Evolutionary conservation across 1,284 basidiomycete species (phyloP).

Genomic region (Apiotrichum gracile): DNA sequence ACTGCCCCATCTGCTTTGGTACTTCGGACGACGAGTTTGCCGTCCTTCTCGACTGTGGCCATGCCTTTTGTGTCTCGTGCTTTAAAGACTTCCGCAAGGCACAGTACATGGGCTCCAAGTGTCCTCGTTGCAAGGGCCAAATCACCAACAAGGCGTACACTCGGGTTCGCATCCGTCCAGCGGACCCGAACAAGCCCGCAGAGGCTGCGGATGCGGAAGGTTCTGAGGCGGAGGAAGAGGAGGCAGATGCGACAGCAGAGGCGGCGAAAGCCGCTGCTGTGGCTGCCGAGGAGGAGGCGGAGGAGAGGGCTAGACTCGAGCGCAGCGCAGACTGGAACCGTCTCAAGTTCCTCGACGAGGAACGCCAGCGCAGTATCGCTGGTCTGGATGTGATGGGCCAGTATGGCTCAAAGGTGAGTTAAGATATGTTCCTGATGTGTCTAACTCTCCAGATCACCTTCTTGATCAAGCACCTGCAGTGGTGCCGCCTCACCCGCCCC

Average conservation of each 20-base stretch:
- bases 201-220: background rate
- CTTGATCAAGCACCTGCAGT: constrained; percentile 40
- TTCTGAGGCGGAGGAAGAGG: background rate
- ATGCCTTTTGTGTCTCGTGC: constrained; percentile 42
- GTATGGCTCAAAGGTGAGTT: constrained; percentile 43
- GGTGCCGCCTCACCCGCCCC: constrained; percentile 22
- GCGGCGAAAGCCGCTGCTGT: background rate
- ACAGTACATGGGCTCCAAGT: constrained; percentile 22
- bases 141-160: background rate
- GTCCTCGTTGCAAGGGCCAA: constrained; percentile 31
- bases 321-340: constrained; percentile 22
- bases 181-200: background rate
- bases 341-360: constrained; percentile 25
- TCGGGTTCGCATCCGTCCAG: background rate
- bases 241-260: background rate
- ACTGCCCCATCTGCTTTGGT: constrained; percentile 44
- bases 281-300: background rate
- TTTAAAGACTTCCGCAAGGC: constrained; percentile 28
- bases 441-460: constrained; percentile 45
- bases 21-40: constrained; percentile 35
- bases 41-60: constrained; percentile 36
- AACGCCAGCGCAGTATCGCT: constrained; percentile 21
- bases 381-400: constrained; percentile 40
- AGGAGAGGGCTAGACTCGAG: constrained; percentile 12
- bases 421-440: too few species aligned